A percentile compares a stretch with the other conserved stretches of the same genome.
phyloP scores from a whole-genome alignment of 2,329 filamentous ascomycete genomes.

The Talaromyces islandicus region DNA sequence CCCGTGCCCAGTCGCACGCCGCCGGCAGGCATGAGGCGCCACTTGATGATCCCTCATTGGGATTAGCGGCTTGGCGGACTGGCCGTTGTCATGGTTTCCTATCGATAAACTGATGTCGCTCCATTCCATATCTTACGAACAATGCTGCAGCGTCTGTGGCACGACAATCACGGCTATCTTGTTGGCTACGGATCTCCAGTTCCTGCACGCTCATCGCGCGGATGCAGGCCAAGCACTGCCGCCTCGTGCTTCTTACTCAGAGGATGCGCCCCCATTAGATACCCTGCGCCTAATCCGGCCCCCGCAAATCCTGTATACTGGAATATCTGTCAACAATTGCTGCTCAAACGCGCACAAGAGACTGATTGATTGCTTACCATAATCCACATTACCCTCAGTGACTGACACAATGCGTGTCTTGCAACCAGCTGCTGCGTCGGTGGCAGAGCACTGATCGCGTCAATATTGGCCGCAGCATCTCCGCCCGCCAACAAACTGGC shows the following conservation, averaged over 20 bases:
- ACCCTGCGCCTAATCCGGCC: constrained; percentile 2
- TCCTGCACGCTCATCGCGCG: not conserved
- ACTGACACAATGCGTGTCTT: constrained; percentile 3
- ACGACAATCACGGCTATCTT: no score
- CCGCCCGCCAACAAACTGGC: constrained; percentile 3
- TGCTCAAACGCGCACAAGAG: not conserved
- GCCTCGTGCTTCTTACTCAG: constrained; percentile 6
- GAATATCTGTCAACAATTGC: not conserved
- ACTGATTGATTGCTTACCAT: constrained; percentile 1
- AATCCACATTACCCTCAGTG: constrained; percentile 7
- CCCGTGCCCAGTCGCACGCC: not conserved
- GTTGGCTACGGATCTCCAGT: not conserved
- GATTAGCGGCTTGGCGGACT: not conserved
- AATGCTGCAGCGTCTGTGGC: no score
- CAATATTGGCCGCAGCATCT: constrained; percentile 8
- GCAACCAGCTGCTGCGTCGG: constrained; percentile 4
- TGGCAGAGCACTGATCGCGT: constrained; percentile 1
- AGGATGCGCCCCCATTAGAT: constrained; percentile 3
- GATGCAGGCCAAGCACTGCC: not conserved
- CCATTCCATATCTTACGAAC: no score
- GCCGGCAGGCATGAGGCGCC: not conserved
- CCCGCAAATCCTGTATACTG: constrained; percentile 8
- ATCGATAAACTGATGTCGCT: no score
- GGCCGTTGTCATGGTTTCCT: constrained; percentile 10
- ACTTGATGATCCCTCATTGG: not conserved